These are phyloP conservation scores for Aureobasidium mangrovei DNA, from an alignment of 2,329 filamentous ascomycete species.

Conservation along the genomic window DNA sequence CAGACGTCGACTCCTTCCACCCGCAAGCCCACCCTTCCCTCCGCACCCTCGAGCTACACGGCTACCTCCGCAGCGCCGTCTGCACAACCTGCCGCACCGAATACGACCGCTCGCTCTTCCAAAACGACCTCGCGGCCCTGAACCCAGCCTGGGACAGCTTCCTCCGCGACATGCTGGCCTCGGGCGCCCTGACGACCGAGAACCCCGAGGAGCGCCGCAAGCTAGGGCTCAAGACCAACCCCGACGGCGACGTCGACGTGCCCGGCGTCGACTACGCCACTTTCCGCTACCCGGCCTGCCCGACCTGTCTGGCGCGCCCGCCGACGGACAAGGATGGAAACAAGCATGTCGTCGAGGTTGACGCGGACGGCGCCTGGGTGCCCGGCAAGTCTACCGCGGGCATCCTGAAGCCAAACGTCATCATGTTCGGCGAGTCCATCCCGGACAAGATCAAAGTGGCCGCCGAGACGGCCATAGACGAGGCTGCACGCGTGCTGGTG, in stretches of 20 bases:
- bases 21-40: conserved; percentile 62
- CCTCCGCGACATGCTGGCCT: conserved; percentile 59
- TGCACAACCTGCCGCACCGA: conserved; percentile 72
- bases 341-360: conserved; percentile 55
- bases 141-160: conserved; percentile 84
- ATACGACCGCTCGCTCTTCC: conserved; percentile 64
- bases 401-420: conserved; percentile 82
- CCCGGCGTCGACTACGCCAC: conserved; percentile 79
- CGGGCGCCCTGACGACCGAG: conserved; percentile 69
- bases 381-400: conserved; percentile 48
- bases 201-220: conserved; percentile 59
- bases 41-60: conserved; percentile 78
- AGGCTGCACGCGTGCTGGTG: conserved; percentile 64
- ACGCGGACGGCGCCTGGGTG: conserved; percentile 72
- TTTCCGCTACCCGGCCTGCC: conserved; percentile 86
- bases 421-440: conserved; percentile 95
- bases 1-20: conserved; percentile 90
- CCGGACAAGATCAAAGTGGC: conserved; percentile 56
- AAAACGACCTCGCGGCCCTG: conserved; percentile 62
- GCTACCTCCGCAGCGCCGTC: conserved; percentile 71
- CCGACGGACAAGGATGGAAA: conserved; percentile 48
- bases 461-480: conserved; percentile 73
- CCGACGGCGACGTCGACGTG: conserved; percentile 89
- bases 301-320: conserved; percentile 61
- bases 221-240: conserved; percentile 72